Evolutionary conservation across 2,329 filamentous ascomycete genomes (phyloP).

Genomic region (Sporothrix euskadiensis): DNA sequence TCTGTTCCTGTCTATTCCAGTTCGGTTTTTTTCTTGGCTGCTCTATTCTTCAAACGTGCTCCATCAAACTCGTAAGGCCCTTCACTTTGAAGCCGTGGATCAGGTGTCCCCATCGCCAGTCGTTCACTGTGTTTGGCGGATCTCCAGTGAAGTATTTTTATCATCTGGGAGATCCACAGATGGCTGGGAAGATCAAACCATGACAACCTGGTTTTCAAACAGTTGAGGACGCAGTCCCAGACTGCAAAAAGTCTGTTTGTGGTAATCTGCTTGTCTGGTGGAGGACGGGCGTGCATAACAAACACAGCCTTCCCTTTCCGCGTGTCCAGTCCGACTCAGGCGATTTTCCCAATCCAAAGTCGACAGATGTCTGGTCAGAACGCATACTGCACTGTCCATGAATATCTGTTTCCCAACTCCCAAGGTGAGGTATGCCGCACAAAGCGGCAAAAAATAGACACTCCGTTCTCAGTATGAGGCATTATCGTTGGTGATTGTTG

Average conservation of each 20-base stretch:
- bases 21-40: neutral
- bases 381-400: neutral
- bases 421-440: neutral
- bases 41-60: neutral
- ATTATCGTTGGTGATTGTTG: constrained; percentile 13
- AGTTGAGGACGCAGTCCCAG: neutral
- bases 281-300: constrained; percentile 4
- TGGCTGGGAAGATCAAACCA: constrained; percentile 12
- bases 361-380: neutral
- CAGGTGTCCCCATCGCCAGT: neutral
- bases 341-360: constrained; percentile 5
- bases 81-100: neutral
- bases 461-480: constrained; percentile 7
- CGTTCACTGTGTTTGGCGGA: neutral
- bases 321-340: neutral
- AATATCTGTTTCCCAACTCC: neutral
- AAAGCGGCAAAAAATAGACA: too few species aligned
- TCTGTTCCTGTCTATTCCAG: neutral
- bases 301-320: constrained; percentile 22
- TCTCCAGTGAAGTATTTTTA: neutral
- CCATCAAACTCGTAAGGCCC: neutral
- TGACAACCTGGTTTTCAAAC: neutral
- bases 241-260: neutral
- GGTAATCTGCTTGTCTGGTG: neutral
- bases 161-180: neutral